Base-by-base conservation (phyloP, 1,284 basidiomycete genomes). In the Ganoderma resinaceum region DNA sequence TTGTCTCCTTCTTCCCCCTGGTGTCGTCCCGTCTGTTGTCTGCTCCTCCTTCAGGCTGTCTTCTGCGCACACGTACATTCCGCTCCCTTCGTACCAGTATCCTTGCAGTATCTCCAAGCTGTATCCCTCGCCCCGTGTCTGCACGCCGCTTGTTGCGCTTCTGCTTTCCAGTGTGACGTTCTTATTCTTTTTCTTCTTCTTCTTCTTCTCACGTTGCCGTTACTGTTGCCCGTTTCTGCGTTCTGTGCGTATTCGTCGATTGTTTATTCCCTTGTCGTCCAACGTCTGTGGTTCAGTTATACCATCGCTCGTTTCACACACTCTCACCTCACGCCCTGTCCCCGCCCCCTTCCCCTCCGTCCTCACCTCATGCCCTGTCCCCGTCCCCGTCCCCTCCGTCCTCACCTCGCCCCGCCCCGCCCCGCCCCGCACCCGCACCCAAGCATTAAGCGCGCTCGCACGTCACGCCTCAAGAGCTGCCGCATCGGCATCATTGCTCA, bases 261-360 rank as follows among this genome's bases (percentile, higher is more conserved):
- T 65, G 66, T 67, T 71, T 70, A 69, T 69, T 69, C 59, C 63
- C 61, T 61, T 62, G 62, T 65, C 67, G 55, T 66, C 65, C 66
- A n/a, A n/a, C n/a, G 62, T 68, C 63, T 67, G 67, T 67, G 68
- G 70, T 71, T 64, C 72, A 69, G 72, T 73, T 75, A 75, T 73
- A 74, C 72, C 73, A 74, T 75, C 74, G 71, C 74, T 76, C 72
- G 71, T 78, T 76, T 75, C 69, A 71, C 43, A 43, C 72, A 52
- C 66, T 66, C 64, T 46, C 63, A 33, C 33, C 57, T n/a, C 57
- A 49, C 63, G 14, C 23, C 38, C 52, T n/a, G 29, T 55, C 55
- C 42, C 43, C 43, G 14, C 62, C 16, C 35, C 58, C 57, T 35
- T 42, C 38, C 16, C n/a, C 35, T 29, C 8, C 66, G 59, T 12